phyloP scores from a whole-genome alignment of 768 basidiomycete genomes.

The Tricholoma sp. region DNA sequence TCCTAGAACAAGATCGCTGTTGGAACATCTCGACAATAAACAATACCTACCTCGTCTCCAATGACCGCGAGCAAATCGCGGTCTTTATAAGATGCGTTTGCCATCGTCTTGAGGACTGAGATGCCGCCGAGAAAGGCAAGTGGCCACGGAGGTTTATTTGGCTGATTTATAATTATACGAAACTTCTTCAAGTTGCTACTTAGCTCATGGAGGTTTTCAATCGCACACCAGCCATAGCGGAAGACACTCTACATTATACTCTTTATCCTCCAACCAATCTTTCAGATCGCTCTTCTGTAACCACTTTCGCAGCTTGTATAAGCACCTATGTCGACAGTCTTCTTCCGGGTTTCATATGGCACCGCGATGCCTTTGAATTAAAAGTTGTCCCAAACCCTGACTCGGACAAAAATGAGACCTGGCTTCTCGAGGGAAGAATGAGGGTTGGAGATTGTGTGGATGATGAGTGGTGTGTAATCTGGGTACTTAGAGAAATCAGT shows the following conservation, averaged over 20 bases:
- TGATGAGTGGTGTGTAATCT: slow-evolving; percentile 96
- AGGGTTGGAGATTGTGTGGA: slow-evolving; percentile 95
- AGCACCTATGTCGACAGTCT: slow-evolving; percentile 46
- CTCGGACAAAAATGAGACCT: slow-evolving; percentile 29
- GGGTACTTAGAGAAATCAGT: slow-evolving; percentile 78
- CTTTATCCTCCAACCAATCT: slow-evolving; percentile 56
- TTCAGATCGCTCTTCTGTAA: slow-evolving; percentile 55
- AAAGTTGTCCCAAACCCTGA: slow-evolving; percentile 53
- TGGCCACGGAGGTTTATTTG: neutral
- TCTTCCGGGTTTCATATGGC: slow-evolving; percentile 70
- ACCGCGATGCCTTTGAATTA: slow-evolving; percentile 77
- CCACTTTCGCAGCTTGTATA: slow-evolving; percentile 68
- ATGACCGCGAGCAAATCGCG: slow-evolving; percentile 91
- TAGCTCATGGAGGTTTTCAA: slow-evolving; percentile 65
- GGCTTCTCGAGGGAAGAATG: slow-evolving; percentile 77
- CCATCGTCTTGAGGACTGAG: slow-evolving; percentile 4
- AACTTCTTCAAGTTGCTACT: too few relatives aligned
- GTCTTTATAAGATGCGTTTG: slow-evolving; percentile 60
- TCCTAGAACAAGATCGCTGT: slow-evolving; percentile 50
- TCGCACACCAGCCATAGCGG: slow-evolving; percentile 70
- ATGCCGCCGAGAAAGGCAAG: neutral
- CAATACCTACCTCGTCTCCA: slow-evolving; percentile 79
- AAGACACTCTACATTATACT: slow-evolving; percentile 79
- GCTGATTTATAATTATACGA: too few relatives aligned
- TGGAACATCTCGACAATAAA: slow-evolving; percentile 7